Evolutionary conservation across 257 asterid genomes (phyloP), one percentile per base, ranked within the genome.

Genomic region (Linderniella brevidens): DNA sequence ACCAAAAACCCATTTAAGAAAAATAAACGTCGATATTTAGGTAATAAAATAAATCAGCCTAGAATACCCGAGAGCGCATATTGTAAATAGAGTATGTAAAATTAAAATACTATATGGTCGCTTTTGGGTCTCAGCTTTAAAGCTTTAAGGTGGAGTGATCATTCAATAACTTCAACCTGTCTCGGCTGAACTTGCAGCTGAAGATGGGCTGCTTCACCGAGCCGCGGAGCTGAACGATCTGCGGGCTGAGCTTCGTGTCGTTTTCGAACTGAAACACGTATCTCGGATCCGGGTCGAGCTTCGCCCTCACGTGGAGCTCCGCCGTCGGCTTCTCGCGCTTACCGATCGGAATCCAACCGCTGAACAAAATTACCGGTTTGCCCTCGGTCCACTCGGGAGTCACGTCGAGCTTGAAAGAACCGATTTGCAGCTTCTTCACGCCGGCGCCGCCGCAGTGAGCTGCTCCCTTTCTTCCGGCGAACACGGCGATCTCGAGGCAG

Each of bases 241-340:
- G 93, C 1, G 98, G 95, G 59, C 92, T 84, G 17, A 74, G 58
- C 60, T 70, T 88, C 13, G 94, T 72, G 62, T 84, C 92, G 15
- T 80, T 93, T 62, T 84, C 95, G 49, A 88, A 88, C 60, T 78
- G 90, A 57, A 84, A 88, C 43, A 88, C 78, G 35, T 80, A 88
- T 81, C 98, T 74, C 4, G 98, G 98, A 55, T 88, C 98, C 9
- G 98, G 98, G 41, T 84, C 93, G 46, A 88, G 67, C 76, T 83
- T 83, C 60, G 84, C 92, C 52, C 69, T 73, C 57, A 88, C 41
- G 72, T 88, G 97, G 54, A 88, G 90, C 80, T 88, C 97, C 0
- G 67, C 71, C 11, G 79, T 88, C 5, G 79, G 77, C 61, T 82
- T 86, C 3, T 81, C 88, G 40, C 40, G 76, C 73, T 78, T 88